Base-by-base conservation (phyloP, 2,329 filamentous ascomycete species). In the Diaporthe nobilis region DNA sequence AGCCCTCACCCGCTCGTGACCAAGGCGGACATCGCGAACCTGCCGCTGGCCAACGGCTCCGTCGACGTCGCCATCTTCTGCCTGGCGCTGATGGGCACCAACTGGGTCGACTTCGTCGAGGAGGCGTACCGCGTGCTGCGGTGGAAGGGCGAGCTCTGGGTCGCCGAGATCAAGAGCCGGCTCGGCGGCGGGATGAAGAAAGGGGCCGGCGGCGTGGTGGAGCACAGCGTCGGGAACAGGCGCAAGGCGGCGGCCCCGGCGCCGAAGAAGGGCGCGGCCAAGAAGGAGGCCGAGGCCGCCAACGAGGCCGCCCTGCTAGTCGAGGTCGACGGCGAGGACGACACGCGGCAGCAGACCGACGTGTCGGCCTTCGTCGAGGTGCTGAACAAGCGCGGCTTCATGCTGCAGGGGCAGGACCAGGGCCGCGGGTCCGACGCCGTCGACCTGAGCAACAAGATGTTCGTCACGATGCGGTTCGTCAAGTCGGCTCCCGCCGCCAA, bases 1-100 rank as follows among this genome's bases (percentile, higher is more conserved):
- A 92, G 92, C 72, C 92, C 94, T 8, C 91, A 91, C 75, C 88
- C 91, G 25, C 90, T 95, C 28, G 94, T 99, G 77, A 98, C 94
- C 1, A 92, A 93, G 77, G 95, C 97, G 20, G 97, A 99, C 85
- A 97, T 98, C 71, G 93, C 95, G 42, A 90, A 93, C 76, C 87
- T 99, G 2, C 96, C 96, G 0, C 86, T 98, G 0, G 87, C 87
- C 7, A 92, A 96, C 79, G 93, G 92, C 60, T 92, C 90, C 77
- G 92, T 95, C 77, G 95, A 99, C 83, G 89, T 99, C 7, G 94
- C 94, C 67, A 93, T 99, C 79, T 98, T 98, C 88, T 99, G 97
- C 84, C 90, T 99, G 44, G 97, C 96, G 68, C 91, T 99, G 76
- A 99, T 99, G 97, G 97, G 97, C 82, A 99, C 97, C 73, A 99